Base-by-base conservation (phyloP, 2,329 filamentous ascomycete species). In the Chaetothyriales sp. region DNA sequence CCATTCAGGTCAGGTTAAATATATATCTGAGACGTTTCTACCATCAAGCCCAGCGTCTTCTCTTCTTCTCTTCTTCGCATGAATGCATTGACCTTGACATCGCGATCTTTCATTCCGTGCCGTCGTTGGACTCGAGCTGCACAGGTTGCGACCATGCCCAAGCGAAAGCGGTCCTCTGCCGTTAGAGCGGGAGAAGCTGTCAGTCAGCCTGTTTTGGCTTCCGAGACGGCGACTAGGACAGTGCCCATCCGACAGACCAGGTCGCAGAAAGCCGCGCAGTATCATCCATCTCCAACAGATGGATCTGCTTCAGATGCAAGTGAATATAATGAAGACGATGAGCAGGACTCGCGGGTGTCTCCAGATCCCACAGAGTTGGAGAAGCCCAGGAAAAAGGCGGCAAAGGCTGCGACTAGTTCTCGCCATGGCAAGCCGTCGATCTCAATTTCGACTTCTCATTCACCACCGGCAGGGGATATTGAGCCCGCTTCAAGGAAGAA, bases 231-330 rank as follows among this genome's bases (percentile, higher is more conserved):
- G 32, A 49, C 55, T 25, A 53, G 55, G 44, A 49, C 54, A 4
- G 32, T 10, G 1, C 50, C 54, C 26, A 47, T 50, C 25, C 53
- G 61, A 51, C 55, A 59, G 44, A 58, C 56, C 10, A 61, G 57
- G 44, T 53, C 54, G 22, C 54, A 55, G 18, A 59, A 50, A 49
- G 50, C 53, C 3, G 56, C 55, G 10, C 53, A 58, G 25, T 39
- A 47, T 7, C 50, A 47, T 7, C 50, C 50, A 28, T 48, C 60
- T 43, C 50, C 59, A 3, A 50, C 55, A 7, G 53, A 59, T 15
- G 61, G 60, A 19, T 56, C 56, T 2, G 58, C 64, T 55, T 60
- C 62, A 10, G 47, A 63, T 45, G 57, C 59, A n/a, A 61, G 62
- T 51, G 48, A 51, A 6, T 52, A 54, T 44, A 57, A 62, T 18